Percentiles rank a stretch among this genome's conserved stretches.
These are phyloP conservation scores for Aspergillus conjunctus DNA, from an alignment of 495 filamentous ascomycete genomes.

Conservation along the genomic window DNA sequence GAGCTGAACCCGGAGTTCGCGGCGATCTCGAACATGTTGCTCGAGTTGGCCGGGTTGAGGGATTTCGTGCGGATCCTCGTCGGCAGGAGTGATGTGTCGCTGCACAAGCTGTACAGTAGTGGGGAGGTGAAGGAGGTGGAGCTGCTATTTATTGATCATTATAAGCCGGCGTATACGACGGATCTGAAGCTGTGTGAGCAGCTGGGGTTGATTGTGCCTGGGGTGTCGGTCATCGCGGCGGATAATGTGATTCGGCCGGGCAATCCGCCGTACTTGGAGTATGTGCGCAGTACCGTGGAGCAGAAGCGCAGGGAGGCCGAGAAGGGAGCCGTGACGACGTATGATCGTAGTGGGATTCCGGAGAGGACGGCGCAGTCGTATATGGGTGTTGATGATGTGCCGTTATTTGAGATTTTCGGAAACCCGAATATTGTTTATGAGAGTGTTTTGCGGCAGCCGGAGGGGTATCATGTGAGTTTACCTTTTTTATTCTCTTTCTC, in stretches of 20 bases:
- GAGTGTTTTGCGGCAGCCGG: slow-evolving; percentile 66
- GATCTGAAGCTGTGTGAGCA: slow-evolving; percentile 76
- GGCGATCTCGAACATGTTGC: slow-evolving; percentile 60
- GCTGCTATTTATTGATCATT: slow-evolving; percentile 74
- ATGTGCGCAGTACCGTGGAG: slow-evolving; percentile 40
- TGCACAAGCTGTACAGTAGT: slow-evolving; percentile 54
- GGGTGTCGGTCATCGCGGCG: slow-evolving; percentile 62
- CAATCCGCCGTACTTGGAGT: slow-evolving; percentile 69
- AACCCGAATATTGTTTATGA: slow-evolving; percentile 72
- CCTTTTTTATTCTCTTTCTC: neutral
- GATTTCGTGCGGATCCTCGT: slow-evolving; percentile 68
- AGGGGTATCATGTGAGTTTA: slow-evolving; percentile 35
- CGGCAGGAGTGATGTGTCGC: slow-evolving; percentile 61
- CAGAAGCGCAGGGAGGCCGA: slow-evolving; percentile 40
- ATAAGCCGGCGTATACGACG: slow-evolving; percentile 67
- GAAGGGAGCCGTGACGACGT: slow-evolving; percentile 32
- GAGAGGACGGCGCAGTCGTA: slow-evolving; percentile 33
- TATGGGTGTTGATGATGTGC: slow-evolving; percentile 40
- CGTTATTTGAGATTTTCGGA: slow-evolving; percentile 53
- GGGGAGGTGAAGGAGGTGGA: slow-evolving; percentile 61
- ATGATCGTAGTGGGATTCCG: slow-evolving; percentile 34
- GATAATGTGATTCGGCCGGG: slow-evolving; percentile 77
- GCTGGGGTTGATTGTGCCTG: slow-evolving; percentile 59
- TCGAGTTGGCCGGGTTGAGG: slow-evolving; percentile 67
- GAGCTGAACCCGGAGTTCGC: slow-evolving; percentile 70